These are phyloP conservation scores for Starmerella bacillaris DNA, from an alignment of 805 yeast species.

Conservation along the genomic window DNA sequence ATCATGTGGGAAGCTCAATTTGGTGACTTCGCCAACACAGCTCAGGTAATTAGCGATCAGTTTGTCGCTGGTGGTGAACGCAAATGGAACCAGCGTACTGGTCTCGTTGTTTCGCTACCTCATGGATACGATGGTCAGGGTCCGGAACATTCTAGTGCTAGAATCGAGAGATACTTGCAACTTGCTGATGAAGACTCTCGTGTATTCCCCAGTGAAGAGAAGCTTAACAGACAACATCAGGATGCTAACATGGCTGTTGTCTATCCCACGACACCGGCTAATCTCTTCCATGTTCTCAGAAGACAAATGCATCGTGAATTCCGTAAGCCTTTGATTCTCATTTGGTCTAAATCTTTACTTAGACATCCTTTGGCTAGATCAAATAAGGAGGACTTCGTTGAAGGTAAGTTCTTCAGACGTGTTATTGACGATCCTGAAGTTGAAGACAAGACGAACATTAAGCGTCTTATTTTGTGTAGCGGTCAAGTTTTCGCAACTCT, in stretches of 20 bases:
- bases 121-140: conserved; percentile 99
- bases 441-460: conserved; percentile 62
- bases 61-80: conserved; percentile 92
- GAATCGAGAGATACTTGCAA: conserved; percentile 92
- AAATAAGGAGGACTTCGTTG: conserved; percentile 63
- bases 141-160: conserved; percentile 97
- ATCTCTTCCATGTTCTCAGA: conserved; percentile 87
- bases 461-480: conserved; percentile 63
- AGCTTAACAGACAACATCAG: conserved; percentile 92
- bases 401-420: conserved; percentile 80
- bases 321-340: conserved; percentile 60
- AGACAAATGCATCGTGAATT: conserved; percentile 99
- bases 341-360: conserved; percentile 84
- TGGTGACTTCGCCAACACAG: conserved; percentile 99
- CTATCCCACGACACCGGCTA: conserved; percentile 95
- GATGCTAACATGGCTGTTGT: conserved; percentile 96
- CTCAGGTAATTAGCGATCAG: conserved; percentile 94
- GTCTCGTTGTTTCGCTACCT: conserved; percentile 84
- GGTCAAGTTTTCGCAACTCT: conserved; percentile 95
- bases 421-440: conserved; percentile 79
- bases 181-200: conserved; percentile 92
- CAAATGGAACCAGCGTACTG: conserved; percentile 98
- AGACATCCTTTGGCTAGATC: conserved; percentile 98
- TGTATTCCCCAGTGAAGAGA: conserved; percentile 73
- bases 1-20: conserved; percentile 99